phyloP scores from a whole-genome alignment of 2,329 filamentous ascomycete genomes.

The Cladosporium colombiae region DNA sequence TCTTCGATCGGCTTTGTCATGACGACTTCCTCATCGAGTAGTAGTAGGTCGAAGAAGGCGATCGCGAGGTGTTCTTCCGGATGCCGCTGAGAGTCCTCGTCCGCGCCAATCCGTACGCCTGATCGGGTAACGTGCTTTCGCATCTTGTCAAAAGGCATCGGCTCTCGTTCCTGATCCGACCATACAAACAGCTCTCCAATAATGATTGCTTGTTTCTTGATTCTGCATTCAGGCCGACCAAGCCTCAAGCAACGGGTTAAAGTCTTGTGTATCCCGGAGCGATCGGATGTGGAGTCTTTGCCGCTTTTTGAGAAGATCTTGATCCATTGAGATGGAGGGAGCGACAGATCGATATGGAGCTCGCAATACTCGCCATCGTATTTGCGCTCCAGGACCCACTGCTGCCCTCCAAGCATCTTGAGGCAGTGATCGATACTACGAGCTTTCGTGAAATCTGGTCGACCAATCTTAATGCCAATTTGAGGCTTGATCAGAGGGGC shows the following conservation, averaged over 20 bases:
- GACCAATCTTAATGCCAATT: conserved; percentile 49
- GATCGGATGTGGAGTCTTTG: conserved; percentile 80
- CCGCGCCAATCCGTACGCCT: conserved; percentile 67
- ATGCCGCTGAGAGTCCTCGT: conserved; percentile 64
- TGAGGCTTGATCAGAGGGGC: conserved; percentile 40
- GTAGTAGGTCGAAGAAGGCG: conserved; percentile 61
- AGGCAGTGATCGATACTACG: conserved; percentile 69
- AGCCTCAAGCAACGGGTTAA: conserved; percentile 67
- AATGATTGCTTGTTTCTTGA: conserved; percentile 70
- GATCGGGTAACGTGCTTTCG: conserved; percentile 76
- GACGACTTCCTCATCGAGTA: conserved; percentile 57
- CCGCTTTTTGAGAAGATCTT: conserved; percentile 91
- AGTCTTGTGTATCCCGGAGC: conserved; percentile 60
- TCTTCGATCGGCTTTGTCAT: conserved; percentile 59
- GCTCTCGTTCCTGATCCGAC: conserved; percentile 63
- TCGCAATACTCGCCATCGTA: conserved; percentile 88
- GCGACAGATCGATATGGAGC: conserved; percentile 72
- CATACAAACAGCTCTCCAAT: conserved; percentile 83
- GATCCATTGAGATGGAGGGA: conserved; percentile 54
- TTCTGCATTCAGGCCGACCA: conserved; percentile 56
- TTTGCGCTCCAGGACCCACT: conserved; percentile 76
- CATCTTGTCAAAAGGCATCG: conserved; percentile 79
- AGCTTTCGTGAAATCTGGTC: conserved; percentile 49
- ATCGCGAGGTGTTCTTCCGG: conserved; percentile 61
- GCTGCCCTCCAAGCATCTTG: conserved; percentile 59